Evolutionary conservation across 768 basidiomycete species (phyloP).

Genomic region (Suillus americanus): DNA sequence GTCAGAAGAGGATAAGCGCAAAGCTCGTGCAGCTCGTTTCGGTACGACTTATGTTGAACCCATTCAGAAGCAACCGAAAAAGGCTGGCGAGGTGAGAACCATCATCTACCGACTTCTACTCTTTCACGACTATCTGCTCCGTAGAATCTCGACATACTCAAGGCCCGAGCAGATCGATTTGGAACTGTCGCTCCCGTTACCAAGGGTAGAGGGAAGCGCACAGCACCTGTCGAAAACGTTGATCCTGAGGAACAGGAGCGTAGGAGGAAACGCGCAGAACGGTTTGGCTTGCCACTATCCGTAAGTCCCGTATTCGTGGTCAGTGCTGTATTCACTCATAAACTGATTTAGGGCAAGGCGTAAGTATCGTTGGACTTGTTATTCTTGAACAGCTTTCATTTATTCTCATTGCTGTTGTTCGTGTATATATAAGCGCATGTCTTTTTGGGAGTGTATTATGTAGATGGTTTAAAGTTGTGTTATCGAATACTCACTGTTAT

Average conservation of each 20-base stretch:
- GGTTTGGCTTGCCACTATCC: slow-evolving; percentile 44
- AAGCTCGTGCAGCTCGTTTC: slow-evolving; percentile 66
- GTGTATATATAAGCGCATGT: not conserved
- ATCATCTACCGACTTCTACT: not conserved
- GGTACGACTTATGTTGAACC: slow-evolving; percentile 58
- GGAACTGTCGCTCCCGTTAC: slow-evolving; percentile 31
- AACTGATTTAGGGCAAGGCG: not conserved
- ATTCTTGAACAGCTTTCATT: not conserved
- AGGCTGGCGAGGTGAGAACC: slow-evolving; percentile 12
- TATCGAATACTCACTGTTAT: not conserved
- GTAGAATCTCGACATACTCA: slow-evolving; percentile 51
- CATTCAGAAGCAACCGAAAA: slow-evolving; percentile 24
- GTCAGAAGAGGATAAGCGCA: slow-evolving; percentile 56
- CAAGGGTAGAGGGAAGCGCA: slow-evolving; percentile 27
- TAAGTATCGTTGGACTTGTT: not conserved
- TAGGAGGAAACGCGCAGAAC: slow-evolving; percentile 61
- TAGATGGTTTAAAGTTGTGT: not conserved
- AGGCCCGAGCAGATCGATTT: slow-evolving; percentile 57
- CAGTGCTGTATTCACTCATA: not conserved
- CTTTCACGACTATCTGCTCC: not conserved
- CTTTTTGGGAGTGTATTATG: not conserved
- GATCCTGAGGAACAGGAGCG: slow-evolving; percentile 61
- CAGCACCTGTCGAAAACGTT: slow-evolving; percentile 39
- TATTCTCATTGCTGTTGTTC: not conserved
- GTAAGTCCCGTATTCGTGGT: not conserved